A percentile compares a stretch with the other conserved stretches of the same genome.
Evolutionary conservation across 768 basidiomycete genomes (phyloP).

Genomic region (Lactifluus hygrophoroides): DNA sequence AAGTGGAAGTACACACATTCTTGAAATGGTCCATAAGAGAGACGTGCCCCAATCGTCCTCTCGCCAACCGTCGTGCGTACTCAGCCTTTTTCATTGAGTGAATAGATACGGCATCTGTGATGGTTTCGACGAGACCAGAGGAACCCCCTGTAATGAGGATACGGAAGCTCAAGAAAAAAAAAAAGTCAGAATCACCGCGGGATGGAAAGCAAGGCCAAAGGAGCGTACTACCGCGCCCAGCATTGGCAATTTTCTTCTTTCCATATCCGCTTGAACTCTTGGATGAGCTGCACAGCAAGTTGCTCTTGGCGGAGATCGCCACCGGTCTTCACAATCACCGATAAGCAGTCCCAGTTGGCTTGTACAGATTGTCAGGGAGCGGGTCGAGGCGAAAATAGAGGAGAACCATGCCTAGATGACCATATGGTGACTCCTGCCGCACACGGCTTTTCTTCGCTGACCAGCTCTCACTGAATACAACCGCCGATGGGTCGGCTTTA

Average conservation of each 20-base stretch:
- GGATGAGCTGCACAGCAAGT: constrained; percentile 90
- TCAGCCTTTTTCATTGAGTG: constrained; percentile 99
- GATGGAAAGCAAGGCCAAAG: background rate
- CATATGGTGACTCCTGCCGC: constrained; percentile 89
- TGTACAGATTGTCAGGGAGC: background rate
- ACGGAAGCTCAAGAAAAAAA: constrained; percentile 59
- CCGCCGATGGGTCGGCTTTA: constrained; percentile 91
- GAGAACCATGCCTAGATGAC: constrained; percentile 65
- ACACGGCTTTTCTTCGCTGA: constrained; percentile 90
- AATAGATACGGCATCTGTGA: constrained; percentile 96
- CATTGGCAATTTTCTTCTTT: constrained; percentile 86
- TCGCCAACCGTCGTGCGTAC: constrained; percentile 80
- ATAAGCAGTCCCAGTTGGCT: constrained; percentile 85
- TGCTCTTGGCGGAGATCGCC: constrained; percentile 97
- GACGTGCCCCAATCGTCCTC: constrained; percentile 77
- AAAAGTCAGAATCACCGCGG: background rate
- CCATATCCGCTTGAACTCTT: constrained; percentile 91
- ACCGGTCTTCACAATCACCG: constrained; percentile 97
- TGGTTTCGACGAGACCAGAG: constrained; percentile 95
- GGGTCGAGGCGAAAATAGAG: background rate
- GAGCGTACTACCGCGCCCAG: constrained; percentile 81
- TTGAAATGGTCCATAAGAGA: constrained; percentile 89
- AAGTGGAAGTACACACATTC: constrained; percentile 44
- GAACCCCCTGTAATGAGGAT: constrained; percentile 90
- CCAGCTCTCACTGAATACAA: constrained; percentile 96